Percentiles rank a stretch among this genome's conserved stretches.
Conservation (phyloP, 768 basidiomycete genomes). For the Gyrodon lividus region DNA sequence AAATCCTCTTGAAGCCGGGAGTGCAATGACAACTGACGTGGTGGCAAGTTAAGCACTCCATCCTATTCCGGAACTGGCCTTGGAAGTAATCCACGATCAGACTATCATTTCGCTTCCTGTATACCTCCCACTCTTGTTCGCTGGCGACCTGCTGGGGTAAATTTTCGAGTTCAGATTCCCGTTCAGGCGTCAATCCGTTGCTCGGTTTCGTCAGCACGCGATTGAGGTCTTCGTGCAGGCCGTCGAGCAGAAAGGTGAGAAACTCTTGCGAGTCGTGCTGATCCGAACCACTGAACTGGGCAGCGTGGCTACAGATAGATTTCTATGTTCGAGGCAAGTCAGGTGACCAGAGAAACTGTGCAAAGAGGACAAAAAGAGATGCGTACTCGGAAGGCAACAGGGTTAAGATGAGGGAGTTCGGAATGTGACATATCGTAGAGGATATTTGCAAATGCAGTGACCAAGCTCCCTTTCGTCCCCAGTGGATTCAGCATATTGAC, state of each 20-base stretch:
- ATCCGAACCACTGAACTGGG: conserved; percentile 79
- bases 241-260: conserved; percentile 89
- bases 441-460: conserved; percentile 78
- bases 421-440: conserved; percentile 87
- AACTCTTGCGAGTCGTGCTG: conserved; percentile 99
- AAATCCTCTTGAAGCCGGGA: conserved; percentile 2
- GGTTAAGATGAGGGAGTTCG: conserved; percentile 79
- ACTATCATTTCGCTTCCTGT: conserved; percentile 87
- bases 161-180: conserved; percentile 86
- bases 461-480: conserved; percentile 83
- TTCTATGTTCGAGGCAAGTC: conserved; percentile 41
- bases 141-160: conserved; percentile 86
- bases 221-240: conserved; percentile 87
- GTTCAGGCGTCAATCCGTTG: conserved; percentile 64
- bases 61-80: conserved; percentile 88
- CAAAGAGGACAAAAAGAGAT: conserved; percentile 19
- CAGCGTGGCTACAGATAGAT: conserved; percentile 55
- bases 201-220: conserved; percentile 72
- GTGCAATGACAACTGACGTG: conserved; percentile 52
- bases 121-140: conserved; percentile 90
- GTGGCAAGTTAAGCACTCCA: conserved; percentile 88
- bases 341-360: not conserved
- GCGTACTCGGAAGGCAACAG: conserved; percentile 79
- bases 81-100: conserved; percentile 97
- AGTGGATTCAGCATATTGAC: conserved; percentile 85